A percentile compares a stretch with the other conserved stretches of the same genome.
Evolutionary conservation across 495 filamentous ascomycete species (phyloP).

Genomic region (Neurospora sp.): DNA sequence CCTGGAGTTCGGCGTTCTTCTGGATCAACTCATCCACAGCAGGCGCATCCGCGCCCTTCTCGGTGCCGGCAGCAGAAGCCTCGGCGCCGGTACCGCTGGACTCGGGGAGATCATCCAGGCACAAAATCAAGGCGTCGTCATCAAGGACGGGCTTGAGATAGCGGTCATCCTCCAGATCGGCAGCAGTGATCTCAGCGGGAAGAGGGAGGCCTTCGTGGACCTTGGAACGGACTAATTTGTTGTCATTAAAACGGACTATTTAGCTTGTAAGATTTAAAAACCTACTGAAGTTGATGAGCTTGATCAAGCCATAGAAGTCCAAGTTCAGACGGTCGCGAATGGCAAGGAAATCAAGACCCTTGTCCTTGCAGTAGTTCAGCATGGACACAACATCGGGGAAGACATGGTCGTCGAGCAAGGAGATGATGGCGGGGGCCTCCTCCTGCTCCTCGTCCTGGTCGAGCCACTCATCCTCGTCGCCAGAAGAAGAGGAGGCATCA

Average conservation of each 20-base stretch:
- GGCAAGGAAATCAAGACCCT: constrained; percentile 61
- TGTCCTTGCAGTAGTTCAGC: constrained; percentile 62
- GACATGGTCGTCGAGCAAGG: constrained; percentile 58
- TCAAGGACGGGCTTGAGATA: constrained; percentile 80
- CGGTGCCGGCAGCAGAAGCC: constrained; percentile 1
- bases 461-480: constrained; percentile 66
- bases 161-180: constrained; percentile 58
- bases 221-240: constrained; percentile 26
- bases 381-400: constrained; percentile 57
- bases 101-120: constrained; percentile 62
- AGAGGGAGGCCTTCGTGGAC: constrained; percentile 36
- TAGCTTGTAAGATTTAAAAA: background rate
- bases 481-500: constrained; percentile 14
- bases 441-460: constrained; percentile 59
- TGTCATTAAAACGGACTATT: background rate
- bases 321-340: constrained; percentile 54
- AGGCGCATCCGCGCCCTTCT: constrained; percentile 12
- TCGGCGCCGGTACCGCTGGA: constrained; percentile 12
- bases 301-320: constrained; percentile 75
- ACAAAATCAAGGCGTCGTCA: constrained; percentile 79
- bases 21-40: constrained; percentile 34
- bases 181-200: constrained; percentile 45
- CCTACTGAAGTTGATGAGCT: constrained; percentile 70
- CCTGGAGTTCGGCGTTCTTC: constrained; percentile 58
- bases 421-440: constrained; percentile 48